Conservation (phyloP, 495 filamentous ascomycete species). For the Alectoria sarmentosa region DNA sequence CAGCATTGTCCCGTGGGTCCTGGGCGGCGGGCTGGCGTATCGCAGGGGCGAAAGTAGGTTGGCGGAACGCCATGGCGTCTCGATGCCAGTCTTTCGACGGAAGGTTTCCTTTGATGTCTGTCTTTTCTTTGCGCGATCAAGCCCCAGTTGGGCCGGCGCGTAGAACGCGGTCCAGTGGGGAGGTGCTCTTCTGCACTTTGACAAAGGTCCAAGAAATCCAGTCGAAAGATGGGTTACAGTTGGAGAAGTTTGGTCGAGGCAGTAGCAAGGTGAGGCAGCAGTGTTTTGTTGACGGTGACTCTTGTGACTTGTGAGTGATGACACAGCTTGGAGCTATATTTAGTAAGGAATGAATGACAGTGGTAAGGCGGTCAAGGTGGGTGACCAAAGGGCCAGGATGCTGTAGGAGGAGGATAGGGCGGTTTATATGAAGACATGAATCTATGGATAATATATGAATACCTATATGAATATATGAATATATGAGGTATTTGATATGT, state of each 20-base stretch:
- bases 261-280: background rate
- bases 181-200: background rate
- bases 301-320: background rate
- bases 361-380: background rate
- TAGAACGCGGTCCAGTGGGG: background rate
- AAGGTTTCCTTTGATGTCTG: background rate
- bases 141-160: background rate
- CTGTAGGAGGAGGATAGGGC: background rate
- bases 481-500: too few relatives aligned
- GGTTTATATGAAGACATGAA: background rate
- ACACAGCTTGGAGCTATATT: too few relatives aligned
- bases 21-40: slow-evolving; percentile 51
- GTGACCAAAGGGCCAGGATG: background rate
- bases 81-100: background rate
- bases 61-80: slow-evolving; percentile 71
- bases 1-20: slow-evolving; percentile 40
- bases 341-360: background rate
- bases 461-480: too few relatives aligned
- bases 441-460: background rate
- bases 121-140: background rate
- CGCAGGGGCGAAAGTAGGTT: slow-evolving; percentile 56
- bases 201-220: background rate
- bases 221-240: background rate
- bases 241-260: background rate
- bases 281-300: background rate